phyloP scores from a whole-genome alignment of 2,329 filamentous ascomycete species.

The Arthrinium phaeospermum region DNA sequence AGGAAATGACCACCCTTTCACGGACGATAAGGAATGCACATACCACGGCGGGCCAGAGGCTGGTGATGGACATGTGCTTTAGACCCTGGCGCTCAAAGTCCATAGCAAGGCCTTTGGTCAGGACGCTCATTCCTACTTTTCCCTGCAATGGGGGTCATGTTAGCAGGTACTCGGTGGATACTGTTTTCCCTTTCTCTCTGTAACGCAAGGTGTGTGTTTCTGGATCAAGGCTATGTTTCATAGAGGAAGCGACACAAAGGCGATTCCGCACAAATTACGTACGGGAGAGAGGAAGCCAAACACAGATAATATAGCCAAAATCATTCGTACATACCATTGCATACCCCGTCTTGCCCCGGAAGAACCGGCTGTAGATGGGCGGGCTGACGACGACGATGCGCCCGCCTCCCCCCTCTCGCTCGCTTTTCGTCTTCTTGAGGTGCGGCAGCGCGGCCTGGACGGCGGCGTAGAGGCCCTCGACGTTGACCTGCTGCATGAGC shows the following conservation, averaged over 20 bases:
- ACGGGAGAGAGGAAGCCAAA: too few species aligned
- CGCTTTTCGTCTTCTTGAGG: slow-evolving; percentile 49
- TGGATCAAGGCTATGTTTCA: too few species aligned
- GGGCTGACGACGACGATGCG: slow-evolving; percentile 81
- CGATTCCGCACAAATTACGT: too few species aligned
- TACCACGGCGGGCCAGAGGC: slow-evolving; percentile 81
- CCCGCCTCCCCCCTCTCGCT: slow-evolving; percentile 56
- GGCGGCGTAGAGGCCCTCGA: slow-evolving; percentile 75
- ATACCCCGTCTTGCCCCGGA: slow-evolving; percentile 85
- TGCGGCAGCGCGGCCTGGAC: slow-evolving; percentile 73
- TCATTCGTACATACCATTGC: slow-evolving; percentile 56
- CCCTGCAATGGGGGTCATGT: slow-evolving; percentile 32
- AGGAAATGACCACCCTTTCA: neutral
- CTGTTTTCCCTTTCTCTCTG: neutral
- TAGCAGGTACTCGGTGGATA: neutral
- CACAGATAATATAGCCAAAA: too few species aligned
- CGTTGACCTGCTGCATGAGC: slow-evolving; percentile 77
- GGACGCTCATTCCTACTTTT: slow-evolving; percentile 81
- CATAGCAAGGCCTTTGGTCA: slow-evolving; percentile 83
- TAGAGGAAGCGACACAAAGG: too few species aligned
- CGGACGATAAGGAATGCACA: slow-evolving; percentile 32
- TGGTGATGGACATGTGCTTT: slow-evolving; percentile 75
- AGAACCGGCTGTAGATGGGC: slow-evolving; percentile 85
- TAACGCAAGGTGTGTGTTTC: too few species aligned
- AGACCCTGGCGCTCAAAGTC: slow-evolving; percentile 74